phyloP scores from a whole-genome alignment of 805 yeast species.

The Priceomyces fermenticarens region DNA sequence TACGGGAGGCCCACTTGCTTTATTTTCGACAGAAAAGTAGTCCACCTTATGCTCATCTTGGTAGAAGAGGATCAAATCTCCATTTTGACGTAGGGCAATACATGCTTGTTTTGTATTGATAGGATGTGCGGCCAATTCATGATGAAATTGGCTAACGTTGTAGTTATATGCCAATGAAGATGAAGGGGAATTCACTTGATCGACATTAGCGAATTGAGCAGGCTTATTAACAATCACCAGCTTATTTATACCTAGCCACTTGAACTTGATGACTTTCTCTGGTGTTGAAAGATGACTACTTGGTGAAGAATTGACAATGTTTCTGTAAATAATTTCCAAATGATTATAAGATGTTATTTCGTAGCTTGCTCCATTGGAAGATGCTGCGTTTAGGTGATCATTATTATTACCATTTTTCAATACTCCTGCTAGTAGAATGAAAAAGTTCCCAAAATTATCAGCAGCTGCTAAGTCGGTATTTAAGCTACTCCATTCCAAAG shows the following conservation, averaged over 20 bases:
- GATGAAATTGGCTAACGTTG: conserved; percentile 55
- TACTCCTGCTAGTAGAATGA: conserved; percentile 40
- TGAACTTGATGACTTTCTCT: conserved; percentile 44
- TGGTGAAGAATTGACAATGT: conserved; percentile 19
- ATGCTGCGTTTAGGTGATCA: conserved; percentile 12
- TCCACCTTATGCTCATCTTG: conserved; percentile 65
- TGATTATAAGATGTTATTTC: conserved; percentile 44
- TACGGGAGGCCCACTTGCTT: conserved; percentile 24
- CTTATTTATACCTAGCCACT: conserved; percentile 76
- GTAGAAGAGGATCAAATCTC: conserved; percentile 56
- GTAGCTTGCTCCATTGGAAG: conserved; percentile 23
- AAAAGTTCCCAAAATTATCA: conserved; percentile 65
- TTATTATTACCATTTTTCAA: conserved; percentile 28
- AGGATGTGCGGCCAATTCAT: conserved; percentile 68
- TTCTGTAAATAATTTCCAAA: conserved; percentile 48
- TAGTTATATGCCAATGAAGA: conserved; percentile 40
- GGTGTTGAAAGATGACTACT: conserved; percentile 10
- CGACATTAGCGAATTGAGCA: conserved; percentile 37
- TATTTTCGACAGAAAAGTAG: conserved; percentile 38
- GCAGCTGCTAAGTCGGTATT: conserved; percentile 81
- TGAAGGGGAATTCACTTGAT: conserved; percentile 5
- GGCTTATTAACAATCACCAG: conserved; percentile 60
- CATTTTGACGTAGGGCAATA: conserved; percentile 61
- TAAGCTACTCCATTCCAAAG: conserved; percentile 70
- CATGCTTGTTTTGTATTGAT: conserved; percentile 67